Percentiles rank a stretch among this genome's conserved stretches.
Conservation (phyloP, 257 asterid species). For the Fraxinus americana region DNA sequence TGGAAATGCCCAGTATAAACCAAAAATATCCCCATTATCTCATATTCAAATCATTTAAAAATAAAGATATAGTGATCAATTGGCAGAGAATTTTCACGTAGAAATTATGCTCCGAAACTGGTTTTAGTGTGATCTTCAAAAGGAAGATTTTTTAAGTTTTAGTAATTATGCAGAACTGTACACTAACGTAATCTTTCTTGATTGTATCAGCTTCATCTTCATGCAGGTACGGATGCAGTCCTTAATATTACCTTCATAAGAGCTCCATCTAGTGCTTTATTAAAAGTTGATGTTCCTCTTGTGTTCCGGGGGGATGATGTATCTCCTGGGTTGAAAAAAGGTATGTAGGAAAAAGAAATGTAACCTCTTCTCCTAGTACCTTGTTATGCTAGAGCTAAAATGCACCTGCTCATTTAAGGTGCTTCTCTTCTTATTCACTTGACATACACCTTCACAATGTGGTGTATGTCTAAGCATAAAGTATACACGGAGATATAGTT, state of each 20-base stretch:
- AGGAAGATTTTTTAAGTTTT: background rate
- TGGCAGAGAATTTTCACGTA: background rate
- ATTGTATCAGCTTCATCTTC: constrained; percentile 79
- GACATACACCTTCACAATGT: constrained; percentile 4
- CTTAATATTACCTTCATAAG: constrained; percentile 88
- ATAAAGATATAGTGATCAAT: background rate
- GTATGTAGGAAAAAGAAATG: constrained; percentile 34
- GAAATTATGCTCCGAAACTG: background rate
- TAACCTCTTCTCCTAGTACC: background rate
- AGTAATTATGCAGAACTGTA: constrained; percentile 14
- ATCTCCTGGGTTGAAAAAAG: constrained; percentile 85
- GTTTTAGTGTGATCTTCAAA: background rate
- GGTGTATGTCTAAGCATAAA: background rate
- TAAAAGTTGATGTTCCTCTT: constrained; percentile 83
- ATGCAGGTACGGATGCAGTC: constrained; percentile 76
- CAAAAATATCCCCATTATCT: background rate
- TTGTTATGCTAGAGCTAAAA: constrained; percentile 8
- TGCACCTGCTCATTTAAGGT: constrained; percentile 2
- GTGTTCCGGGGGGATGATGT: constrained; percentile 85
- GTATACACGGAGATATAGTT: background rate
- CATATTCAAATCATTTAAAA: background rate
- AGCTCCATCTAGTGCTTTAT: constrained; percentile 75
- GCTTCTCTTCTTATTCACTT: constrained; percentile 9
- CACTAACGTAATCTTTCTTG: constrained; percentile 38
- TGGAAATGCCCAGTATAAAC: background rate